Evolutionary conservation across 805 yeast species (phyloP).

Genomic region (Candida railenensis): DNA sequence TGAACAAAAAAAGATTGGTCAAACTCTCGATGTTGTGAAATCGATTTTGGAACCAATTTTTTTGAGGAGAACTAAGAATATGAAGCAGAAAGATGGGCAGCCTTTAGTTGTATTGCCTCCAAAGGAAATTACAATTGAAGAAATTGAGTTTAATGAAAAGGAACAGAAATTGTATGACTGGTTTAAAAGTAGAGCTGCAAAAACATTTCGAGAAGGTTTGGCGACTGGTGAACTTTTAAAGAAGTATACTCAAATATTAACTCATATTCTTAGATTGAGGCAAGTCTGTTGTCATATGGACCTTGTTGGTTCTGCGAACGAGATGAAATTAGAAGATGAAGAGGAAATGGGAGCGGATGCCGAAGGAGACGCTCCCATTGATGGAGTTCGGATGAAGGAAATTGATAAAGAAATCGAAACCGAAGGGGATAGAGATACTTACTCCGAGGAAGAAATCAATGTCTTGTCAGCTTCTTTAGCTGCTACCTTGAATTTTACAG

Average conservation of each 20-base stretch:
- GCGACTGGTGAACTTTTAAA: slow-evolving; percentile 66
- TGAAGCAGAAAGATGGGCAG: slow-evolving; percentile 72
- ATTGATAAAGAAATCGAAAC: slow-evolving; percentile 12
- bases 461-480: slow-evolving; percentile 16
- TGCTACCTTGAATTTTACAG: slow-evolving; percentile 30
- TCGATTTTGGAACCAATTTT: slow-evolving; percentile 81
- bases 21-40: slow-evolving; percentile 81
- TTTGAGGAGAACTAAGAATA: slow-evolving; percentile 80
- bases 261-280: slow-evolving; percentile 78
- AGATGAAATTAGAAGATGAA: slow-evolving; percentile 50
- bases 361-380: slow-evolving; percentile 5
- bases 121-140: slow-evolving; percentile 69
- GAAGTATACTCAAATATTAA: slow-evolving; percentile 74
- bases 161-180: slow-evolving; percentile 69
- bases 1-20: slow-evolving; percentile 65
- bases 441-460: slow-evolving; percentile 19
- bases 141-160: slow-evolving; percentile 60
- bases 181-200: slow-evolving; percentile 65
- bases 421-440: not conserved
- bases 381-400: slow-evolving; percentile 10
- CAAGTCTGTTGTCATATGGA: slow-evolving; percentile 87
- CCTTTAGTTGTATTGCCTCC: slow-evolving; percentile 75
- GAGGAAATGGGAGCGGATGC: slow-evolving; percentile 19
- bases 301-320: slow-evolving; percentile 52
- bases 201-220: slow-evolving; percentile 57